Base-by-base conservation (phyloP, 2,329 filamentous ascomycete genomes). In the Neoascochyta sp. region DNA sequence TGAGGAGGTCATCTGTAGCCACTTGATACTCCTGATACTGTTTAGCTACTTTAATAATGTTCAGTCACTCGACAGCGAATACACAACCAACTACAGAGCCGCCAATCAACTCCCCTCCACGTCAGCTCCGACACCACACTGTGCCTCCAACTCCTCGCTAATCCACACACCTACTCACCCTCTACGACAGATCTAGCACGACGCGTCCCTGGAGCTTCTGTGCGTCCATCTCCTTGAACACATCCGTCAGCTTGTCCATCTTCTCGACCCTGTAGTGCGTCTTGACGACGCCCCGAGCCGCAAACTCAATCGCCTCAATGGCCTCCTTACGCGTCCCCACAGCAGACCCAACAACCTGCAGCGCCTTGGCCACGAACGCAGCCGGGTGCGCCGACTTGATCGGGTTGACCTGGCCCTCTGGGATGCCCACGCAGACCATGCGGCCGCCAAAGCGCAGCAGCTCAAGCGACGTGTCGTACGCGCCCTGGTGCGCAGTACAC, bases 241-340 rank as follows among this genome's bases (percentile, higher is more conserved):
- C 44, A 2, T 55, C 45, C 7, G 66, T 68, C 46, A 73, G 45
- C 41, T 66, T 63, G 1, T 70, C 67, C 66, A 71, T 66, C 59
- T 66, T 68, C 45, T 65, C 66, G 1, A 54, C 52, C 30, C 61
- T 44, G 46, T 56, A 71, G 47, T 72, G 68, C 28, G 65, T 69
- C 63, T 71, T 72, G 10, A 71, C 61, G 4, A 72, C 40, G 0
- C 56, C 56, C 9, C 58, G 47, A 0, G 47, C 49, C 7, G 67
- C 68, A 46, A 72, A 63, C 13, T 70, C 63, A 45, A 73, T 41
- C 14, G 65, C 65, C 55, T 73, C 69, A 36, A 71, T 69, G 9
- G 69, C 69, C 34, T 73, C 69, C 37, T 60, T 64, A 16, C 69
- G 50, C 35, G 63, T 56, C 6, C 69, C 69, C 0, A 73, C 69